Conservation (phyloP, 2,329 filamentous ascomycete species). For the Penicillium sp. region DNA sequence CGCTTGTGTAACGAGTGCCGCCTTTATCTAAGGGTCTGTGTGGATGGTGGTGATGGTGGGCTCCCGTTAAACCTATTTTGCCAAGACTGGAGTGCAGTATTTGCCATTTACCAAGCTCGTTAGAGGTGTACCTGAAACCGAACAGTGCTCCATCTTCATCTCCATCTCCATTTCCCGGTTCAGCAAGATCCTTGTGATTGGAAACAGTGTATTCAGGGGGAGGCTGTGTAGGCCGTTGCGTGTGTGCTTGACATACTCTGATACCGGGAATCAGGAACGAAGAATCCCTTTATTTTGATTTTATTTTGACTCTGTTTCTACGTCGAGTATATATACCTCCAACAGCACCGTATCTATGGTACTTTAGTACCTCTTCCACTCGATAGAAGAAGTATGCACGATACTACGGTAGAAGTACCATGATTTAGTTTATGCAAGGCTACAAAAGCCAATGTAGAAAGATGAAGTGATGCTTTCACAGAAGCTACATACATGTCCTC, state of each 20-base stretch:
- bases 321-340: background rate
- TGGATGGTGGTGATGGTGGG: slow-evolving; percentile 6
- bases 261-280: slow-evolving; percentile 16
- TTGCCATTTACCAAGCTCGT: slow-evolving; percentile 1
- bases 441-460: slow-evolving; percentile 1
- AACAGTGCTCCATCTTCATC: slow-evolving; percentile 7
- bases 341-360: background rate
- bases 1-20: slow-evolving; percentile 12
- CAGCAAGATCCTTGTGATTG: slow-evolving; percentile 13
- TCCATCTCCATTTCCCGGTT: slow-evolving; percentile 28
- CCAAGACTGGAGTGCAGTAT: background rate
- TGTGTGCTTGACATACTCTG: slow-evolving; percentile 18
- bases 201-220: slow-evolving; percentile 31
- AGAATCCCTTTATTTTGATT: background rate
- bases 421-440: slow-evolving; percentile 14
- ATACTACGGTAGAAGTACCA: background rate
- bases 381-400: background rate
- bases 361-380: background rate
- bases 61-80: background rate
- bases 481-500: background rate
- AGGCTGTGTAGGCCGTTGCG: slow-evolving; percentile 31
- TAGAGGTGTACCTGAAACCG: slow-evolving; percentile 3
- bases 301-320: slow-evolving; percentile 3
- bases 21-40: slow-evolving; percentile 31
- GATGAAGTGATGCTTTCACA: background rate